Percentiles rank a stretch among this genome's conserved stretches.
phyloP scores from a whole-genome alignment of 495 filamentous ascomycete species.

The Achaetomiella virescens region DNA sequence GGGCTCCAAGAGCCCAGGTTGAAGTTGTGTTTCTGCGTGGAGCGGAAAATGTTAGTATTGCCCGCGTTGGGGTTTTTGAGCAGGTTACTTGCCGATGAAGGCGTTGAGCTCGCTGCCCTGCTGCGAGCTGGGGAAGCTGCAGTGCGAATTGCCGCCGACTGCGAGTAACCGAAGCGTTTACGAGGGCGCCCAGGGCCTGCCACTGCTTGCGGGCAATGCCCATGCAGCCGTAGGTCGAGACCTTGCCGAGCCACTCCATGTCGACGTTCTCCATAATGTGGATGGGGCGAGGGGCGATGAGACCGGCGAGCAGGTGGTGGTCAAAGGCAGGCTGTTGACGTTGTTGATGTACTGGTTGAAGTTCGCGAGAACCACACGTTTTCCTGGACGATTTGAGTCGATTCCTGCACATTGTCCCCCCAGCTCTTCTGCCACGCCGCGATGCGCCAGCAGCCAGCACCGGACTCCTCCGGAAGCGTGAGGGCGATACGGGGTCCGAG shows the following conservation, averaged over 20 bases:
- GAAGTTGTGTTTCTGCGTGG: slow-evolving; percentile 17
- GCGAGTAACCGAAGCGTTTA: slow-evolving; percentile 48
- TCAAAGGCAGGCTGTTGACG: slow-evolving; percentile 40
- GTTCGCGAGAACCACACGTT: slow-evolving; percentile 45
- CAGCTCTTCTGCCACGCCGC: slow-evolving; percentile 35
- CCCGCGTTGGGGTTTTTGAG: slow-evolving; percentile 27
- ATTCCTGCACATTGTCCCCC: slow-evolving; percentile 47
- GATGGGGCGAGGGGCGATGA: slow-evolving; percentile 43
- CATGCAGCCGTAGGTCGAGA: slow-evolving; percentile 50
- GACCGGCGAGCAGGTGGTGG: slow-evolving; percentile 45
- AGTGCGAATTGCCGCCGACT: slow-evolving; percentile 49
- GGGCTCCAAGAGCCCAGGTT: slow-evolving; percentile 23
- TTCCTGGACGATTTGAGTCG: slow-evolving; percentile 43
- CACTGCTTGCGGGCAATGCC: slow-evolving; percentile 45
- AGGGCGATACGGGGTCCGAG: slow-evolving; percentile 46
- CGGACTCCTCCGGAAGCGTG: slow-evolving; percentile 48
- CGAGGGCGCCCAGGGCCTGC: slow-evolving; percentile 41
- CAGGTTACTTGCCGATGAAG: slow-evolving; percentile 51
- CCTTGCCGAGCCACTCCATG: slow-evolving; percentile 50
- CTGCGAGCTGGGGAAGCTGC: slow-evolving; percentile 43
- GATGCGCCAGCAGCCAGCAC: slow-evolving; percentile 49
- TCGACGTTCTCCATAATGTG: slow-evolving; percentile 46
- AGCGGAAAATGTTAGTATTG: slow-evolving; percentile 19
- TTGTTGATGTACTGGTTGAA: slow-evolving; percentile 39
- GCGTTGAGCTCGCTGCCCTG: slow-evolving; percentile 44